Conservation (phyloP, 345 rosid genomes). For the Salix brachista region DNA sequence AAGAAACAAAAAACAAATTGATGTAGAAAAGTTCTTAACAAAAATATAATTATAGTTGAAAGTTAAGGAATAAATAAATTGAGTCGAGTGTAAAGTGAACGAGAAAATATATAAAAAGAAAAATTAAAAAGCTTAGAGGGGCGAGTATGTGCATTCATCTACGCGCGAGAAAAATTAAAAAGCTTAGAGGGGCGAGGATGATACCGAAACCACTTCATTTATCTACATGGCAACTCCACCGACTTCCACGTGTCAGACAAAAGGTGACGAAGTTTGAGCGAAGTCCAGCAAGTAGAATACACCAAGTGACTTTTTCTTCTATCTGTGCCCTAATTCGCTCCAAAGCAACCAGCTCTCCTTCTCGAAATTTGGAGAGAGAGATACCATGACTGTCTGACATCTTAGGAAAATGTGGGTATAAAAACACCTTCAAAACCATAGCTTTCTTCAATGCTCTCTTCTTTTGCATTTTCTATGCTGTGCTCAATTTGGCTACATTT, state of each 20-base stretch:
- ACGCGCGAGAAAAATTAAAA: neutral
- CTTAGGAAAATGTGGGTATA: slow-evolving; percentile 16
- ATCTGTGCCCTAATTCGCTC: slow-evolving; percentile 1
- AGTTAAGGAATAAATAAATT: too few relatives aligned
- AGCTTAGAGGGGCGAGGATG: neutral
- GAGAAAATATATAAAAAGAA: too few relatives aligned
- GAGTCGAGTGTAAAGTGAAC: too few relatives aligned
- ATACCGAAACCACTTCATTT: neutral
- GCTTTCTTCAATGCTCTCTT: neutral
- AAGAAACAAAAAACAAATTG: too few relatives aligned
- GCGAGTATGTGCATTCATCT: neutral
- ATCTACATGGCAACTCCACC: neutral
- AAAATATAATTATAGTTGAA: too few relatives aligned
- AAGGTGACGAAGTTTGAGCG: neutral
- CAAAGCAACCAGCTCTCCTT: neutral
- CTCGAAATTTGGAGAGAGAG: slow-evolving; percentile 2
- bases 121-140: neutral
- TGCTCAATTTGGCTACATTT: slow-evolving; percentile 9
- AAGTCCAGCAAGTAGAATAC: neutral
- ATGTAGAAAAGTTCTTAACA: too few relatives aligned
- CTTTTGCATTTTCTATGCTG: neutral
- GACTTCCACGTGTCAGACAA: slow-evolving; percentile 1
- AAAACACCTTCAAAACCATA: slow-evolving; percentile 2
- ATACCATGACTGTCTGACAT: neutral
- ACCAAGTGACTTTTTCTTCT: neutral